Base-by-base conservation (phyloP, 139 green algal genomes). In the Gonium pectorale region DNA sequence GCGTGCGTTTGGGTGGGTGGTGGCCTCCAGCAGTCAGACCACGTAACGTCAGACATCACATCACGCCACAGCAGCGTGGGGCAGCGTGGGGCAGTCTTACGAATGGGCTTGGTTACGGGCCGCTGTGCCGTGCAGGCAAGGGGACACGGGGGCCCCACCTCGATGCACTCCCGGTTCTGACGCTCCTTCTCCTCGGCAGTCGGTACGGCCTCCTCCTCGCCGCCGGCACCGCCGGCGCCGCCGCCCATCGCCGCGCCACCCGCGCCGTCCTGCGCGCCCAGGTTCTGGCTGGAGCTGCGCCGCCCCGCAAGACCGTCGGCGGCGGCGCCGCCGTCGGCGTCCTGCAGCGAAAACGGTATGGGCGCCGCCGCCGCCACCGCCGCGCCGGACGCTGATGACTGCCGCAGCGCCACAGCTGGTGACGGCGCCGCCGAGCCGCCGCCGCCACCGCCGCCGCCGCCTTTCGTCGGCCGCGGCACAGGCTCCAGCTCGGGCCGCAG, bases 91-190 rank as follows among this genome's bases (percentile, higher is more conserved):
- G n/a, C n/a, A n/a, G n/a, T n/a, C n/a, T n/a, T n/a, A n/a, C n/a
- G n/a, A n/a, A n/a, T n/a, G n/a, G n/a, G n/a, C n/a, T n/a, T n/a
- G n/a, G n/a, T n/a, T n/a, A n/a, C n/a, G n/a, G n/a, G n/a, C n/a
- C n/a, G n/a, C n/a, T n/a, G n/a, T n/a, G n/a, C n/a, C n/a, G n/a
- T n/a, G n/a, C n/a, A n/a, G n/a, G n/a, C n/a, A n/a, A n/a, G n/a
- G n/a, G n/a, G n/a, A n/a, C n/a, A n/a, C n/a, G n/a, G n/a, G n/a
- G n/a, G n/a, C n/a, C 72, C 29, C 54, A 80, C 72, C 54, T 80
- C 72, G n/a, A 80, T 27, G 24, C 72, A 80, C 52, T 67, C 72
- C 15, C 7, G 7, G 54, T 35, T 52, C 72, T 80, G 72, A 35
- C 63, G 72, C 3, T 51, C 37, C 3, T 80, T 52, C 52, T 67